Conservation (phyloP, 2,329 filamentous ascomycete species). For the Allantophomopsis lycopodina region DNA sequence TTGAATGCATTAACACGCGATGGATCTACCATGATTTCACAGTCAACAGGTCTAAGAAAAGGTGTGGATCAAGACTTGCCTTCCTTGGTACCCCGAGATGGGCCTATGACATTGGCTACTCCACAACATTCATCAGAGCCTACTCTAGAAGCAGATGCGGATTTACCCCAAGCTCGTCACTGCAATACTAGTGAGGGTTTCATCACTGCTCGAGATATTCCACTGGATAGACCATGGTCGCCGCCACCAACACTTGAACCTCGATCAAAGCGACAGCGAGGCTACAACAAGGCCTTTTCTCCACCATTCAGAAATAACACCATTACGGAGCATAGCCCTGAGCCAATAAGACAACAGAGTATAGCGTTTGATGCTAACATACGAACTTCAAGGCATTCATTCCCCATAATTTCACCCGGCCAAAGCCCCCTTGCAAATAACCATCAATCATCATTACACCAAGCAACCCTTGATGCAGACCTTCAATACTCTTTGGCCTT, state of each 20-base stretch:
- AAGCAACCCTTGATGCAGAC: slow-evolving; percentile 4
- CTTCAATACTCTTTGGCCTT: slow-evolving; percentile 18
- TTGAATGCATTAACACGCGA: slow-evolving; percentile 14
- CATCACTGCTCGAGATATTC: slow-evolving; percentile 1
- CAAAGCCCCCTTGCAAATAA: too few species aligned
- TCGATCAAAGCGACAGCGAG: slow-evolving; percentile 1
- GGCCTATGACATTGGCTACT: too few species aligned
- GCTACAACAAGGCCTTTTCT: slow-evolving; percentile 11
- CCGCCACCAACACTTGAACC: slow-evolving; percentile 1
- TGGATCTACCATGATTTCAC: background rate
- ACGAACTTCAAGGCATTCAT: slow-evolving; percentile 5
- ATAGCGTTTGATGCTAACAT: slow-evolving; percentile 2
- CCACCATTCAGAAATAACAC: slow-evolving; percentile 4
- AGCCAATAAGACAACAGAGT: slow-evolving; percentile 1
- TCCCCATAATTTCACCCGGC: too few species aligned
- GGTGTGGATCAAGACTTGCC: too few species aligned
- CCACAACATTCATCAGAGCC: too few species aligned
- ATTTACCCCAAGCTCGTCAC: too few species aligned
- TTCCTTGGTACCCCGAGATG: too few species aligned
- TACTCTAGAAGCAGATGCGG: too few species aligned
- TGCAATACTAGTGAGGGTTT: background rate
- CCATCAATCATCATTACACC: background rate
- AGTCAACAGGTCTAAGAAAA: too few species aligned
- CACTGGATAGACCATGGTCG: slow-evolving; percentile 3
- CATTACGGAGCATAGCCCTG: too few species aligned